Conservation (phyloP, 192 early-diverging fungal species). For the Martensiomyces pterosporus region DNA sequence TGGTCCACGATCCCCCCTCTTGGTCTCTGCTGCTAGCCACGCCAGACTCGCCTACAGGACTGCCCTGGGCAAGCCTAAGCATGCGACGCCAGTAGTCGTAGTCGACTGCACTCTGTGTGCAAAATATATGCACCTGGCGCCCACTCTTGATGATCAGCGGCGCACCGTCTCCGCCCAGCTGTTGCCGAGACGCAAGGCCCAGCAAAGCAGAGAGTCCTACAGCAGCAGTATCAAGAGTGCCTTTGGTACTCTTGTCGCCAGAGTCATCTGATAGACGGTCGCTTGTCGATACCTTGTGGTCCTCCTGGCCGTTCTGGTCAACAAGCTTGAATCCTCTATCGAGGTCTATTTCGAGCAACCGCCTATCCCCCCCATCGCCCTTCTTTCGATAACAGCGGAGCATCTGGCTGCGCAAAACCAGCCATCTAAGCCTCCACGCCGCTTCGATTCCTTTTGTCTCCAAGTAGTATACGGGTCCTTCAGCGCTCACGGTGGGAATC, state of each 20-base stretch:
- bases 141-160: slow-evolving; percentile 31
- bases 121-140: slow-evolving; percentile 26
- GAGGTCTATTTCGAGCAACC: slow-evolving; percentile 14
- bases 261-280: slow-evolving; percentile 8
- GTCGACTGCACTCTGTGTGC: slow-evolving; percentile 30
- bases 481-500: slow-evolving; percentile 20
- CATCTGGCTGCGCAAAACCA: slow-evolving; percentile 30
- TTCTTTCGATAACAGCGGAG: slow-evolving; percentile 13
- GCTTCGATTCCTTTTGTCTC: slow-evolving; percentile 22
- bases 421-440: slow-evolving; percentile 40
- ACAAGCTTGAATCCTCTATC: slow-evolving; percentile 24
- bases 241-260: slow-evolving; percentile 6
- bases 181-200: slow-evolving; percentile 10
- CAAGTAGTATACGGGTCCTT: slow-evolving; percentile 43
- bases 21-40: too few species aligned
- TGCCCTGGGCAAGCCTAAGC: slow-evolving; percentile 14
- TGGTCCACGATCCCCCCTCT: too few species aligned
- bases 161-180: slow-evolving; percentile 22
- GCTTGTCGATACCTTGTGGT: slow-evolving; percentile 6
- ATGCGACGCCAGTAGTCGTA: slow-evolving; percentile 32
- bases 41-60: too few species aligned
- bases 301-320: slow-evolving; percentile 17
- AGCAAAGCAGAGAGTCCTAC: slow-evolving; percentile 2
- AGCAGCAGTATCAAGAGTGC: too few species aligned
- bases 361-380: not conserved